phyloP scores from a whole-genome alignment of 306 rosid species.

The Myrica gale region DNA sequence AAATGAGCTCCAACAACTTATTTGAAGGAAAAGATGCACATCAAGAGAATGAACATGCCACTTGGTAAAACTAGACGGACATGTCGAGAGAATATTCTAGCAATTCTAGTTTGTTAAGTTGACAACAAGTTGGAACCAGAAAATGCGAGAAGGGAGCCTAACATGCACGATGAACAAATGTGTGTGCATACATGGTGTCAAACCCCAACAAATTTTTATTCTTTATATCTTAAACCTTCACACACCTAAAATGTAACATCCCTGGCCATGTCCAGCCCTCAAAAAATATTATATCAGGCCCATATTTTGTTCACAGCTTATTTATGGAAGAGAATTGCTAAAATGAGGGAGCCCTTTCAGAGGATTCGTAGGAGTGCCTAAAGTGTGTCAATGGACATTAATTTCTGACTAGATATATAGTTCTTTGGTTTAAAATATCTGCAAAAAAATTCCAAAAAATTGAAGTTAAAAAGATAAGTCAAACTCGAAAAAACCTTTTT shows the following conservation, averaged over 20 bases:
- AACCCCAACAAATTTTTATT: not conserved
- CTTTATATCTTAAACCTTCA: not conserved
- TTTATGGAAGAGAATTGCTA: not conserved
- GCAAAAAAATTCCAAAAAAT: not conserved
- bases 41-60: not conserved
- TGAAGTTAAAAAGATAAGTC: not conserved
- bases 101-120: not conserved
- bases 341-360: not conserved
- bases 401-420: not conserved
- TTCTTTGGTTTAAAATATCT: not conserved
- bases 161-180: not conserved
- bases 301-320: not conserved
- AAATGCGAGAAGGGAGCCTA: not conserved
- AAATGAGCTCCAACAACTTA: not conserved
- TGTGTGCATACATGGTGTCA: not conserved
- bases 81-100: not conserved
- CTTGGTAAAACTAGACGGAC: not conserved
- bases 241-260: not conserved
- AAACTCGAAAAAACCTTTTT: not conserved
- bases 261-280: not conserved
- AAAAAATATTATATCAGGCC: not conserved
- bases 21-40: not conserved
- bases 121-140: conserved; percentile 2
- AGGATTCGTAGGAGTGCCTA: not conserved
- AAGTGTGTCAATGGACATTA: not conserved